Base-by-base conservation (phyloP, 352 stramenopile species). In the Phytophthora quininea region DNA sequence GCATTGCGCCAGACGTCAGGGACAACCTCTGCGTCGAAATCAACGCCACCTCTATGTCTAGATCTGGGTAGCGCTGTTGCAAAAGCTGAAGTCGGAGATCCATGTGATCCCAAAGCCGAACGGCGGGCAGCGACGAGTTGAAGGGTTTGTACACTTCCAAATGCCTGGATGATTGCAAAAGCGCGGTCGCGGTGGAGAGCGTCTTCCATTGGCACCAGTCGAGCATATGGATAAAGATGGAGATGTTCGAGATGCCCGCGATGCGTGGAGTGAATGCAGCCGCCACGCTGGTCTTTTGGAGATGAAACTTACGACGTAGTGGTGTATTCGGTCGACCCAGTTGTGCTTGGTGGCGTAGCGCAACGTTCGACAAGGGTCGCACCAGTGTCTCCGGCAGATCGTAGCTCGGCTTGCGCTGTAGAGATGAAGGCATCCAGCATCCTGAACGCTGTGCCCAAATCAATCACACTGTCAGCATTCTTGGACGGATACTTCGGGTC, bases 251-350 rank as follows among this genome's bases (percentile, higher is more conserved):
- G 31, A 40, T 27, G 58, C 51, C 33, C 15, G n/a, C 47, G 53
- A 5, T 7, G 66, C n/a, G 33, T 76, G 69, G 8, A 81, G 58
- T 35, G 50, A 64, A 46, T 76, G 59, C 30, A 55, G 19, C 3
- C 72, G 68, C 52, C 54, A 57, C 4, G 57, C 58, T 3, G 58
- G 46, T 6, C 67, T 68, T n/a, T 57, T 58, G 24, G 40, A 9
- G 24, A 64, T 35, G 3, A 58, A 58, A 2, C 60, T 51, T 1
- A 78, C 57, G 33, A 79, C 15, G 12, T 65, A 73, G 19, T 81
- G 76, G 61, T 79, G 73, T 15, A 84, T 40, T 0, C 73, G 69
- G 14, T 81, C 76, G 52, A 84, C 64, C 76, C 73, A 81, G 11
- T 66, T 68, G 33, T 76, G 74, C n/a, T 73, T 69, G 19, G 71